phyloP scores from a whole-genome alignment of 1,139 yeast species.

The Nakaseomyces uthaithaninus region DNA sequence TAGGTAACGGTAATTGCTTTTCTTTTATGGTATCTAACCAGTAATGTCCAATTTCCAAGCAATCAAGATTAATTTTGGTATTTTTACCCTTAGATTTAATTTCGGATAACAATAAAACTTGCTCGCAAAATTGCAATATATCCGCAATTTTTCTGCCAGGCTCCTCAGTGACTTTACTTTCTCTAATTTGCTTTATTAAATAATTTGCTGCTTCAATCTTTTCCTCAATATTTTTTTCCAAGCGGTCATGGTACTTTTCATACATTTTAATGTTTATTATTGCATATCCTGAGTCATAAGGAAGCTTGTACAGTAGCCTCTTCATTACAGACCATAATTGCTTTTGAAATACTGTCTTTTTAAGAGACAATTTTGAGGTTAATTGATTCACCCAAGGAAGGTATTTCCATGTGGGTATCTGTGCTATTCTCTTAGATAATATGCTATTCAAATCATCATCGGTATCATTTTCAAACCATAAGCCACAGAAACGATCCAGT shows the following conservation, averaged over 20 bases:
- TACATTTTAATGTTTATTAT: conserved; percentile 50
- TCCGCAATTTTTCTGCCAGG: conserved; percentile 26
- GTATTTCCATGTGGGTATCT: conserved; percentile 52
- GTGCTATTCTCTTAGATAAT: conserved; percentile 33
- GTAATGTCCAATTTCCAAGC: conserved; percentile 39
- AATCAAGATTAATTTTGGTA: conserved; percentile 34
- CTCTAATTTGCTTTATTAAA: background rate
- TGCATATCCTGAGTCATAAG: conserved; percentile 68
- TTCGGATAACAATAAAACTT: conserved; percentile 46
- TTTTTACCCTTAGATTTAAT: conserved; percentile 35
- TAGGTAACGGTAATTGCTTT: conserved; percentile 59
- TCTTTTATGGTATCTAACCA: conserved; percentile 49
- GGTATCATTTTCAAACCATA: conserved; percentile 68
- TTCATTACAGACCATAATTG: conserved; percentile 44
- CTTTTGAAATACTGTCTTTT: conserved; percentile 45
- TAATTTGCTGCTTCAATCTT: background rate
- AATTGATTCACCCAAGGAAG: conserved; percentile 81
- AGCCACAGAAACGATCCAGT: conserved; percentile 68
- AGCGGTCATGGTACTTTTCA: conserved; percentile 22
- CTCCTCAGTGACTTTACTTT: conserved; percentile 9
- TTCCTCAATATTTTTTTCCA: conserved; percentile 1
- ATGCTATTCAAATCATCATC: conserved; percentile 37
- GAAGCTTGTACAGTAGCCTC: conserved; percentile 53
- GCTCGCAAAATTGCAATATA: conserved; percentile 44
- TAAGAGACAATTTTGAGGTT: conserved; percentile 57